Evolutionary conservation across 2,329 filamentous ascomycete genomes (phyloP).

Genomic region (Stagonosporopsis vannaccii): DNA sequence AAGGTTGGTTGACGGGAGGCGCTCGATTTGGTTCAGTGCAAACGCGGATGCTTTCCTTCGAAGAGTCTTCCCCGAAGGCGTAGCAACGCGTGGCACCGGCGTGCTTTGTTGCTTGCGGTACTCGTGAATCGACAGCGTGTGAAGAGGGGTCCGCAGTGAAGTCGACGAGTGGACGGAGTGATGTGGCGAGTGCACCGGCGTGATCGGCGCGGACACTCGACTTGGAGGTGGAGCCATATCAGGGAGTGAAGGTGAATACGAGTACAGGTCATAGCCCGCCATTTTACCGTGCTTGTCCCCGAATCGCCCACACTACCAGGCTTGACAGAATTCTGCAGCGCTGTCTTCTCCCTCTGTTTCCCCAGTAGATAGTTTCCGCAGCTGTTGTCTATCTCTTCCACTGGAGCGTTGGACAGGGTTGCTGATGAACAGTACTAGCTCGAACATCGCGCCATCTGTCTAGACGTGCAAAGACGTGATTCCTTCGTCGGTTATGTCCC

Average conservation of each 20-base stretch:
- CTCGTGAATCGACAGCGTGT: constrained; percentile 49
- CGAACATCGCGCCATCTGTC: constrained; percentile 24
- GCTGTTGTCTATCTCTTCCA: constrained; percentile 18
- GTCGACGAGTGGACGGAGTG: constrained; percentile 45
- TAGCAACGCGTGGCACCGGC: constrained; percentile 37
- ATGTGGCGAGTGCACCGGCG: constrained; percentile 48
- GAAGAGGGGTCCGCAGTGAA: constrained; percentile 43
- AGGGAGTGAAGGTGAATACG: constrained; percentile 34
- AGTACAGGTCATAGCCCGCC: constrained; percentile 27
- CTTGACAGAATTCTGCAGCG: background rate
- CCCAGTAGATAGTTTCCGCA: background rate
- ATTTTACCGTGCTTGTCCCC: constrained; percentile 24
- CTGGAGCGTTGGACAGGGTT: constrained; percentile 13
- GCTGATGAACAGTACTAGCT: constrained; percentile 19
- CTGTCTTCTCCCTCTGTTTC: background rate
- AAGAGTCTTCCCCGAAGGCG: constrained; percentile 44
- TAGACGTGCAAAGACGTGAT: background rate
- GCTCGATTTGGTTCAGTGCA: constrained; percentile 42
- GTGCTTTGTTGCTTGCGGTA: constrained; percentile 50
- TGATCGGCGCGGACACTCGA: constrained; percentile 31
- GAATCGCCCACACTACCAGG: background rate
- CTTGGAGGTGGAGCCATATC: constrained; percentile 28
- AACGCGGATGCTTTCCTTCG: constrained; percentile 48
- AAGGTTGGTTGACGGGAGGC: constrained; percentile 29
- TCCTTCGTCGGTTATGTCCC: background rate